Evolutionary conservation across 2,329 filamentous ascomycete genomes (phyloP), one percentile per base, ranked within the genome.

Genomic region (Zymoseptoria tritici): DNA sequence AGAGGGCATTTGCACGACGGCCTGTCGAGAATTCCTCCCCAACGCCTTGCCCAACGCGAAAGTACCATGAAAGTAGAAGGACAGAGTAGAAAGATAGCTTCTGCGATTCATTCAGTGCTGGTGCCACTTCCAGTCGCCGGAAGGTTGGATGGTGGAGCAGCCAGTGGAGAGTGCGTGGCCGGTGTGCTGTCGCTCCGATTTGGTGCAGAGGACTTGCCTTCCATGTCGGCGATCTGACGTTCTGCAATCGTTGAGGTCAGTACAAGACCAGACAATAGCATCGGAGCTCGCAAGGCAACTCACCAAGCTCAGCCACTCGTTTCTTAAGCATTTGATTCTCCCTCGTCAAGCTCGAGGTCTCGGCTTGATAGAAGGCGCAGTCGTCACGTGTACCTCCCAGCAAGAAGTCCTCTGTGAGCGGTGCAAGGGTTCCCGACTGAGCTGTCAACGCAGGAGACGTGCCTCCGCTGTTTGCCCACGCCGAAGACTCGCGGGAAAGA

Each of bases 291-390:
- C 31, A 7, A 24, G 2, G 22, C 4, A 46, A 62, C 66, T 60
- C 62, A 88, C 87, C 88, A 13, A 91, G 76, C 68, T 91, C 88
- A 42, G 86, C 81, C 60, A 91, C 89, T 54, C 89, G 81, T 71
- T 86, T 81, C 62, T 87, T 85, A 56, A 93, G 77, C 89, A 93
- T 91, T 74, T 92, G 89, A 66, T 92, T 93, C 76, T 92, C 89
- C 24, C 89, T 80, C 21, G 85, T 82, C 67, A 93, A 75, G 76
- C 85, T 91, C 74, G 90, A 87, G 1, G 88, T 90, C 75, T 93
- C 89, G 4, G 89, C 89, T 72, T 91, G 88, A 68, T 92, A 92
- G 72, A 91, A 91, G 0, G 87, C 86, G 64, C 82, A 86, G 71
- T 92, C 89, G 68, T 91, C 89, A 19, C 88, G 56, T 2, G 74